Conservation (phyloP, 2,329 filamentous ascomycete species). For the Endothia cerciana region DNA sequence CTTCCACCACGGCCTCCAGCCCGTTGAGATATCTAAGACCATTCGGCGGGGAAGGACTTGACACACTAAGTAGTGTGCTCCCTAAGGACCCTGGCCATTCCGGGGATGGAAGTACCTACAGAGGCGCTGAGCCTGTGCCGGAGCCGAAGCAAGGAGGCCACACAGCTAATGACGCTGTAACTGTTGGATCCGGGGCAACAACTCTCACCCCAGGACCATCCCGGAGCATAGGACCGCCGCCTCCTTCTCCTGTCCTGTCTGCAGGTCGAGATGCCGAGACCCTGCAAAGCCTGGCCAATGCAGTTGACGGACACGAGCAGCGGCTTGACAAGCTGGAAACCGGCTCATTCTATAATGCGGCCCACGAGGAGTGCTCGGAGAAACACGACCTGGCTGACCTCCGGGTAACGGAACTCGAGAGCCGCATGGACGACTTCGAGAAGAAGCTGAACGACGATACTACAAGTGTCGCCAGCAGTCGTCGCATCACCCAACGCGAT, state of each 20-base stretch:
- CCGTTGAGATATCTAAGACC: slow-evolving; percentile 56
- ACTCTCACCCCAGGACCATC: slow-evolving; percentile 17
- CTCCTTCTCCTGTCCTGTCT: slow-evolving; percentile 5
- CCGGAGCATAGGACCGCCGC: background rate
- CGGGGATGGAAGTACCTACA: slow-evolving; percentile 36
- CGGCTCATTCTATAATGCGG: slow-evolving; percentile 66
- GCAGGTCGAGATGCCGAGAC: slow-evolving; percentile 35
- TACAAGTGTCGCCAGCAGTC: slow-evolving; percentile 44
- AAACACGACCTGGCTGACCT: slow-evolving; percentile 69
- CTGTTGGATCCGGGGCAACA: slow-evolving; percentile 14
- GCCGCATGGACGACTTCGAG: slow-evolving; percentile 63
- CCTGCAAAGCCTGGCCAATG: slow-evolving; percentile 52
- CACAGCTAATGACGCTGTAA: slow-evolving; percentile 1
- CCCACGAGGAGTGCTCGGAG: slow-evolving; percentile 72
- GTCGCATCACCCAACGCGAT: slow-evolving; percentile 40
- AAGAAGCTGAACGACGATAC: slow-evolving; percentile 53
- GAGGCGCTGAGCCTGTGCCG: slow-evolving; percentile 21
- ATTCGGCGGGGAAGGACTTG: slow-evolving; percentile 59
- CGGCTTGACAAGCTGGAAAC: slow-evolving; percentile 73
- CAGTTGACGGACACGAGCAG: slow-evolving; percentile 63
- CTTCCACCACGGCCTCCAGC: slow-evolving; percentile 56
- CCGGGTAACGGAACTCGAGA: slow-evolving; percentile 71
- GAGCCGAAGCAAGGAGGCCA: slow-evolving; percentile 30
- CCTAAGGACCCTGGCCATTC: slow-evolving; percentile 40
- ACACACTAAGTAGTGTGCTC: slow-evolving; percentile 52